These are phyloP conservation scores for Podila minutissima DNA, from an alignment of 192 early-diverging fungal genomes.

Conservation along the genomic window DNA sequence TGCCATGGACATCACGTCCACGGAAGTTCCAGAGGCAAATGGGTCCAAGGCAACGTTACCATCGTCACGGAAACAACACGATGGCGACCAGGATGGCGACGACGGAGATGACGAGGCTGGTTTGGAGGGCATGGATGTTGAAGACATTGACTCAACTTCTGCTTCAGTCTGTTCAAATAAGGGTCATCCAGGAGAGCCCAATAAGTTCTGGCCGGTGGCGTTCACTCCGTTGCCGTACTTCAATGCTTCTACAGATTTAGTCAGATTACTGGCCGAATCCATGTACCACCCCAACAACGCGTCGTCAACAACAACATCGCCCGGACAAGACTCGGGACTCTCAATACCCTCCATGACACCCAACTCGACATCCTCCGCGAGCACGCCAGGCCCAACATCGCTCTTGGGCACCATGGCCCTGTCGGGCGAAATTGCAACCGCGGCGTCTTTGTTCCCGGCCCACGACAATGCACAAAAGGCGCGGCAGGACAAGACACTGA, in stretches of 20 bases:
- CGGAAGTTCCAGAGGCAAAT: slow-evolving; percentile 3
- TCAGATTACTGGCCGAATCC: slow-evolving; percentile 40
- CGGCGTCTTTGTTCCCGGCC: slow-evolving; percentile 40
- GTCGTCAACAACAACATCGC: neutral
- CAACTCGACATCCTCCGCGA: too few species aligned
- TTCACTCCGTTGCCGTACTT: slow-evolving; percentile 49
- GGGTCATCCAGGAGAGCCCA: neutral
- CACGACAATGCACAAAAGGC: slow-evolving; percentile 30
- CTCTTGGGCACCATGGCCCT: slow-evolving; percentile 35
- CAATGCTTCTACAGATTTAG: slow-evolving; percentile 40
- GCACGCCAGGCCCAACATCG: neutral
- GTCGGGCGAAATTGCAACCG: slow-evolving; percentile 42
- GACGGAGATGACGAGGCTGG: slow-evolving; percentile 40
- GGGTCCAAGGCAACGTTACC: neutral
- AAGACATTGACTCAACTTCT: neutral
- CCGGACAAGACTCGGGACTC: neutral
- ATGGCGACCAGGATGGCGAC: slow-evolving; percentile 14
- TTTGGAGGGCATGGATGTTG: slow-evolving; percentile 30
- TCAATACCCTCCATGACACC: too few species aligned
- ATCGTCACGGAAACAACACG: neutral
- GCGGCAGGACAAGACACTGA: slow-evolving; percentile 32
- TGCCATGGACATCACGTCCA: neutral
- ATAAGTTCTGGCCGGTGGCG: slow-evolving; percentile 38
- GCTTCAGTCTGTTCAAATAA: neutral
- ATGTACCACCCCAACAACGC: slow-evolving; percentile 19